phyloP scores from a whole-genome alignment of 1,139 yeast species.

The Blastobotrys arbuscula region DNA sequence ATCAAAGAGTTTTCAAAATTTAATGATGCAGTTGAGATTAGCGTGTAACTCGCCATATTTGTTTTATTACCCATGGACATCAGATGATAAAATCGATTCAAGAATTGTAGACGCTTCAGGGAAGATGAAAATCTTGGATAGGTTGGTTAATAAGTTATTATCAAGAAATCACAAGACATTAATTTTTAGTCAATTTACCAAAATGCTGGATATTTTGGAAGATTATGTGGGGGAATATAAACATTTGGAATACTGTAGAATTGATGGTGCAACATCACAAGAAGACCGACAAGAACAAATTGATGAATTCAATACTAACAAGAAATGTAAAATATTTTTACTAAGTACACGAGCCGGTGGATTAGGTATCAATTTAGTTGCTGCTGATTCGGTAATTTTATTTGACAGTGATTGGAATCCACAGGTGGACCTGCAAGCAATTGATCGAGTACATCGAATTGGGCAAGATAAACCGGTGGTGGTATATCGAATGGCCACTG shows the following conservation, averaged over 20 bases:
- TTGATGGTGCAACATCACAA: slow-evolving; percentile 73
- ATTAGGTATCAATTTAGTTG: slow-evolving; percentile 75
- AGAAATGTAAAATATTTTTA: slow-evolving; percentile 48
- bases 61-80: slow-evolving; percentile 72
- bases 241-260: slow-evolving; percentile 47
- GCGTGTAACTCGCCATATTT: slow-evolving; percentile 82
- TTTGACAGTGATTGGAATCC: slow-evolving; percentile 98
- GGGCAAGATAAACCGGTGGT: slow-evolving; percentile 85
- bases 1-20: slow-evolving; percentile 51
- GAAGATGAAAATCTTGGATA: slow-evolving; percentile 64
- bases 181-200: slow-evolving; percentile 80
- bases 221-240: slow-evolving; percentile 57
- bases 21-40: slow-evolving; percentile 76
- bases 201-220: slow-evolving; percentile 66
- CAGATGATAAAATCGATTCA: slow-evolving; percentile 35
- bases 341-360: slow-evolving; percentile 94
- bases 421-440: slow-evolving; percentile 92
- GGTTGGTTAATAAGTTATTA: slow-evolving; percentile 49
- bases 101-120: slow-evolving; percentile 52
- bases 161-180: slow-evolving; percentile 57
- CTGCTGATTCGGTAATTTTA: slow-evolving; percentile 84
- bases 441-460: slow-evolving; percentile 90
- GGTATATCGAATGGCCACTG: slow-evolving; percentile 68
- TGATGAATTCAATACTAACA: slow-evolving; percentile 41
- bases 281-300: slow-evolving; percentile 62